phyloP scores from a whole-genome alignment of 2,329 filamentous ascomycete genomes.

The Trichoderma sp. region DNA sequence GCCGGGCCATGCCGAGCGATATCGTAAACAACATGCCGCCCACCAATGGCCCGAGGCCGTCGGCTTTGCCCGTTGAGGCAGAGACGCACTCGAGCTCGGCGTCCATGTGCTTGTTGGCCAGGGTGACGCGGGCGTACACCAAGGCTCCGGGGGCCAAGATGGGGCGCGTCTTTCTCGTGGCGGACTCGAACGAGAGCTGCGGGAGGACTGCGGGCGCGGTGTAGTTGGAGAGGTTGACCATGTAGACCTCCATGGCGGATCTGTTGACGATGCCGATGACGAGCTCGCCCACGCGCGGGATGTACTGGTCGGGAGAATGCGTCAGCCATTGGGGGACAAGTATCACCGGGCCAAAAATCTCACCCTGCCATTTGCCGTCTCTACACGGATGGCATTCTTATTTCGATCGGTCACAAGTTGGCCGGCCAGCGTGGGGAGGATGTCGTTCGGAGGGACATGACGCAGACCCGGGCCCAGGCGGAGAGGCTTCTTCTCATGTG shows the following conservation, averaged over 20 bases:
- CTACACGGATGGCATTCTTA: constrained; percentile 78
- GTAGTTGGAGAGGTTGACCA: constrained; percentile 69
- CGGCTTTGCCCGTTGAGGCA: constrained; percentile 78
- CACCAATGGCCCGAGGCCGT: constrained; percentile 78
- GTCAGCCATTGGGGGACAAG: constrained; percentile 27
- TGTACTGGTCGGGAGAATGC: constrained; percentile 57
- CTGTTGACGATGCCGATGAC: constrained; percentile 84
- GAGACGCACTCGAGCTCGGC: constrained; percentile 89
- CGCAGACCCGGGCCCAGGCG: constrained; percentile 81
- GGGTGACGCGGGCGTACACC: constrained; percentile 81
- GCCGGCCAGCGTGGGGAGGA: constrained; percentile 66
- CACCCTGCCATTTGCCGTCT: constrained; percentile 67
- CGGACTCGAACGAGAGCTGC: constrained; percentile 88
- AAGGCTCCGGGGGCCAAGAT: constrained; percentile 70
- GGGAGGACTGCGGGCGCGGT: constrained; percentile 67
- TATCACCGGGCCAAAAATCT: constrained; percentile 25
- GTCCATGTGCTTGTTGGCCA: constrained; percentile 79
- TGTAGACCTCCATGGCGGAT: constrained; percentile 72
- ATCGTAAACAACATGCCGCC: constrained; percentile 85
- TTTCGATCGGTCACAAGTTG: constrained; percentile 63
- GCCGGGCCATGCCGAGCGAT: constrained; percentile 75
- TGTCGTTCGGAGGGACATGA: constrained; percentile 72
- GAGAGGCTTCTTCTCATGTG: constrained; percentile 65
- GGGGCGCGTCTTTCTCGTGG: constrained; percentile 87
- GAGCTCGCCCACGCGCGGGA: constrained; percentile 75